Evolutionary conservation across 139 green algal genomes (phyloP), one percentile per base, ranked within the genome.

Genomic region (Ulvella scutata): DNA sequence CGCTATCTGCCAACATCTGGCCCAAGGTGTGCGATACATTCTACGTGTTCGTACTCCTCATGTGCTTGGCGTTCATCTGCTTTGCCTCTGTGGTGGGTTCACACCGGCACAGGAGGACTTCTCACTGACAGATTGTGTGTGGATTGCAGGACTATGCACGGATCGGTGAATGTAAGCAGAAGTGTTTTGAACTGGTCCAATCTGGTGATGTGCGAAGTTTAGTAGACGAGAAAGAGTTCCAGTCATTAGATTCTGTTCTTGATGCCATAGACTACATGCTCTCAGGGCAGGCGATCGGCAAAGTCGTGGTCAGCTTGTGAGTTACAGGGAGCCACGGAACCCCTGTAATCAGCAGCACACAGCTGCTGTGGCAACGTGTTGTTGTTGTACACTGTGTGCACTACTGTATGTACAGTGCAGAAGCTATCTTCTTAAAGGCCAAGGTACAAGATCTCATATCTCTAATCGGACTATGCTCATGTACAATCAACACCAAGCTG

Each of bases 1-100:
- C 62, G 3, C 28, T 90, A 2, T 78, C 84, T 2, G 84, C 86
- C 2, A 21, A 85, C 33, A 83, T 92, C 28, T 90, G 87, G 87
- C 83, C 86, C 0, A 82, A 78, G 75, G 85, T 82, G 67, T 6
- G 77, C 20, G 20, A 34, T 29, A 60, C 43, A n/a, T n/a, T n/a
- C n/a, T n/a, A n/a, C n/a, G n/a, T n/a, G n/a, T n/a, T n/a, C n/a
- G n/a, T n/a, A n/a, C n/a, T 20, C 40, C 17, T 20, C 40, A 26
- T 59, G 40, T 59, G 1, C 40, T 59, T 20, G 40, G 17, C 17
- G 17, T 59, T 59, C 40, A 59, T 59, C 40, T 20, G 40, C 40
- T 20, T 20, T 59, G 40, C 40, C n/a, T n/a, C n/a, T n/a, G n/a
- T n/a, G n/a, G n/a, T n/a, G n/a, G n/a, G n/a, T n/a, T n/a, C n/a